Evolutionary conservation across 2,329 filamentous ascomycete species (phyloP), one percentile per base, ranked within the genome.

Genomic region (Paradendryphiella salina): DNA sequence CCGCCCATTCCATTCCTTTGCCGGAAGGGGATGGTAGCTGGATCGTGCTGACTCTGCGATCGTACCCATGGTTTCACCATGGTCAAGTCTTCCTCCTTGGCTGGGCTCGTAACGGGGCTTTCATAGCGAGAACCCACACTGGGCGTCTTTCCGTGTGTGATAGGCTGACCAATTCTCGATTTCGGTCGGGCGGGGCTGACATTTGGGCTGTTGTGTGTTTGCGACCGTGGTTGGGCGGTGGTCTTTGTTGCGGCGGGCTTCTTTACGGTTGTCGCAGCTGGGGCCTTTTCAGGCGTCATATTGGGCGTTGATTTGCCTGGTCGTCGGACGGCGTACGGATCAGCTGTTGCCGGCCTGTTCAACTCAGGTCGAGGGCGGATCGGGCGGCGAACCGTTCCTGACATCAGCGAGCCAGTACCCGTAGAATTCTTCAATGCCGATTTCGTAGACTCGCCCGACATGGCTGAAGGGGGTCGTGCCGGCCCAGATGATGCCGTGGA

Each of bases 381-480:
- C 3, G 70, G 79, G 45, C 80, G 79, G 41, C 84, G 77, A 56
- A 85, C 80, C 17, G 84, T 83, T 13, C 82, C 84, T 36, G 82
- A 80, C 62, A 84, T 82, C 9, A 86, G 62, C 4, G 77, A 77
- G 26, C 76, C 73, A 13, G 72, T 71, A 15, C 66, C 70, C 28
- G 67, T 69, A 1, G 64, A 52, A 46, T 54, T 69, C 35, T 67
- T 63, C 35, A 71, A 32, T 31, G 63, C 65, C 11, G 69, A 69
- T 47, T 69, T 73, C 9, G 67, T 68, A 8, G 66, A 56, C 20
- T 63, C 58, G 7, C 69, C 67, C 9, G 69, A 69, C 52, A 73
- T 52, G 44, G 70, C 67, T 33, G 74, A 74, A 28, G 74, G 72
- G 10, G 73, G 71, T 34, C 72, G 59, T 15, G 65, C 64, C 8